Base-by-base conservation (phyloP, 768 basidiomycete genomes). In the Pleurotus eryngii region DNA sequence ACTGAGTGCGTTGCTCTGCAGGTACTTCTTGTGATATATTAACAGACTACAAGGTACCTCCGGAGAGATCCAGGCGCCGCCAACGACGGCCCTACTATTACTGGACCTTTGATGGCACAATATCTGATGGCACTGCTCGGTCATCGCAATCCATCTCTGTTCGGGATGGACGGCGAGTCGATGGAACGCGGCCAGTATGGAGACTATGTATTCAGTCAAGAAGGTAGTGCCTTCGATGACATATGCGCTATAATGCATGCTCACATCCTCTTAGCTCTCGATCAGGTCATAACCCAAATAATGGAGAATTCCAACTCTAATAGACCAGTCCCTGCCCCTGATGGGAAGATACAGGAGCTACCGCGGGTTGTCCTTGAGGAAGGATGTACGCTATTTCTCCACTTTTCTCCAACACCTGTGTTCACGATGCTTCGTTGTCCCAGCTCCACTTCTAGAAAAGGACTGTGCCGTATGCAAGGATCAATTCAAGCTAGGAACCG, bases 381-480 rank as follows among this genome's bases (percentile, higher is more conserved):
- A 61, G 80, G 74, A 68, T 88, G 90, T 91, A 65, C 49, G 89
- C 71, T 7, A 55, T 49, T 46, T 60, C 49, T 11, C 5, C 4
- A 27, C 17, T 38, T 20, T 26, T 20, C 56, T 42, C 20, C 49
- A 38, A 11, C 11, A 35, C 11, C 24, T 26, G 24, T 26, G 24
- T 35, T 17, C 51, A 61, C 11, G 61, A 49, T 56, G 18, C 57
- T 43, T 49, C 49, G 14, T 37, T 24, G 46, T 53, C 5, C 53
- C 35, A 90, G 89, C 86, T 1, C 68, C 77, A 1, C 72, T 82
- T 38, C 73, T 92, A 49, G 79, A 86, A 61, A 87, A 84, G 59
- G 90, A 96, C 60, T 98, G 95, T 66, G 89, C 93, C 0, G 86
- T 98, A 20, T 98, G 95, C 74, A 94, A 96, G 72, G 94, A 96